These are phyloP conservation scores for Leccinum subgranulosum DNA, from an alignment of 768 basidiomycete genomes.

Conservation along the genomic window DNA sequence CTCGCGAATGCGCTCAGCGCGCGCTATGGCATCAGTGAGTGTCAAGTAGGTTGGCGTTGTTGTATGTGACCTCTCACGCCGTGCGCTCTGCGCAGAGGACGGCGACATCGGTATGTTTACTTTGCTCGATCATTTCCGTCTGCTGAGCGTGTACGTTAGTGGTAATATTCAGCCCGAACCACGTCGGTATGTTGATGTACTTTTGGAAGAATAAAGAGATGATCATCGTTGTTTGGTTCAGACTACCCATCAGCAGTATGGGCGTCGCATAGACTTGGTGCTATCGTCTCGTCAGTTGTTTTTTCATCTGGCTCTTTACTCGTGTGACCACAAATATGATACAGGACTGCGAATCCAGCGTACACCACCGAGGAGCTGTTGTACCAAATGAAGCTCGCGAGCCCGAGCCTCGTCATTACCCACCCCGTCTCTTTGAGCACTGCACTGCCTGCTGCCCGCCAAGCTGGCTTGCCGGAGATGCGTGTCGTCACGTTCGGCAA, in stretches of 20 bases:
- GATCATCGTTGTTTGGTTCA: constrained; percentile 17
- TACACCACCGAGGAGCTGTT: constrained; percentile 33
- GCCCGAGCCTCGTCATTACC: constrained; percentile 30
- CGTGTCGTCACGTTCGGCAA: constrained; percentile 29
- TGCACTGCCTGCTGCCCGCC: constrained; percentile 30
- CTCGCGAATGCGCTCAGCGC: constrained; percentile 52
- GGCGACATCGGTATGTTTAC: constrained; percentile 48
- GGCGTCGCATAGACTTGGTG: constrained; percentile 59
- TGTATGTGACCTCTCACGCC: neutral
- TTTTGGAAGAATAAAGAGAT: neutral
- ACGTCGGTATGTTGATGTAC: constrained; percentile 44
- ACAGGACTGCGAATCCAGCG: constrained; percentile 34
- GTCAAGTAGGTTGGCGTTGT: constrained; percentile 1
- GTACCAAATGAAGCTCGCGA: constrained; percentile 29
- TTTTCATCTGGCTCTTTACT: neutral
- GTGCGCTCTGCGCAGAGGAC: constrained; percentile 33
- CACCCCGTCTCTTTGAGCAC: constrained; percentile 25
- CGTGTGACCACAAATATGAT: neutral
- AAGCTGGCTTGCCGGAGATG: constrained; percentile 27
- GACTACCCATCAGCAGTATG: constrained; percentile 56
- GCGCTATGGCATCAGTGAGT: constrained; percentile 48
- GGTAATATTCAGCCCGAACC: constrained; percentile 62
- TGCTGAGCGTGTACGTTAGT: constrained; percentile 35
- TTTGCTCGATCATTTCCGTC: neutral
- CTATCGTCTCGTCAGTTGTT: constrained; percentile 49